phyloP scores from a whole-genome alignment of 2,329 filamentous ascomycete species.

The Trichophyton verrucosum region DNA sequence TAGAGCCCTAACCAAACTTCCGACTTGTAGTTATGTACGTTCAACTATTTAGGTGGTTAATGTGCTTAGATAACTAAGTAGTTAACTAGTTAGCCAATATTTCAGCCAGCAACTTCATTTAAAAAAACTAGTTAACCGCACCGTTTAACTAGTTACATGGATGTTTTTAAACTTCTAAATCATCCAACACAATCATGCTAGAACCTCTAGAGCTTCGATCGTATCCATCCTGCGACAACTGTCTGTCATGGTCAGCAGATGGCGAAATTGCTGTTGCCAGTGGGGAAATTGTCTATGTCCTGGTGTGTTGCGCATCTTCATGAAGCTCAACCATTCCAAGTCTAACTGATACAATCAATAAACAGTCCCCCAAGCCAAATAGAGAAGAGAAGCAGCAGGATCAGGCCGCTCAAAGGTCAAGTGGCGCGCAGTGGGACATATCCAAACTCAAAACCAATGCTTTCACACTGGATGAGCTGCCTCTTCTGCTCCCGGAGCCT shows the following conservation, averaged over 20 bases:
- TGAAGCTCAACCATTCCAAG: conserved; percentile 19
- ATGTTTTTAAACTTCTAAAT: neutral
- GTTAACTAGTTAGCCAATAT: neutral
- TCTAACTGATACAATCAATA: neutral
- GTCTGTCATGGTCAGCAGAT: conserved; percentile 48
- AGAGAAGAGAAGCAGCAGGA: neutral
- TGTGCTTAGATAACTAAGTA: neutral
- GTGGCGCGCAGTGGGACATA: conserved; percentile 23
- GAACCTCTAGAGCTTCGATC: conserved; percentile 29
- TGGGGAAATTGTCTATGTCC: conserved; percentile 43
- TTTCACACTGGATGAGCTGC: conserved; percentile 42
- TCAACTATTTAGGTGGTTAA: no score
- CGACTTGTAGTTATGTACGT: no score
- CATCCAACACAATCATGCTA: conserved; percentile 16
- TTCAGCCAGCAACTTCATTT: neutral
- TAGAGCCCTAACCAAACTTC: no score
- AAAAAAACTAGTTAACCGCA: no score
- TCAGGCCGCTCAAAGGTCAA: conserved; percentile 9
- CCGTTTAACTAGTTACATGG: no score
- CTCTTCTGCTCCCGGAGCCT: conserved; percentile 34
- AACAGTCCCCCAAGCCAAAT: conserved; percentile 15
- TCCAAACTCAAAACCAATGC: conserved; percentile 37
- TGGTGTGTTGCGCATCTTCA: conserved; percentile 23
- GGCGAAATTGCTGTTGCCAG: conserved; percentile 46
- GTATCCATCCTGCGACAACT: conserved; percentile 41